A percentile compares a stretch with the other conserved stretches of the same genome.
These are phyloP conservation scores for Talaromyces rugulosus DNA, from an alignment of 2,329 filamentous ascomycete genomes.

Conservation along the genomic window DNA sequence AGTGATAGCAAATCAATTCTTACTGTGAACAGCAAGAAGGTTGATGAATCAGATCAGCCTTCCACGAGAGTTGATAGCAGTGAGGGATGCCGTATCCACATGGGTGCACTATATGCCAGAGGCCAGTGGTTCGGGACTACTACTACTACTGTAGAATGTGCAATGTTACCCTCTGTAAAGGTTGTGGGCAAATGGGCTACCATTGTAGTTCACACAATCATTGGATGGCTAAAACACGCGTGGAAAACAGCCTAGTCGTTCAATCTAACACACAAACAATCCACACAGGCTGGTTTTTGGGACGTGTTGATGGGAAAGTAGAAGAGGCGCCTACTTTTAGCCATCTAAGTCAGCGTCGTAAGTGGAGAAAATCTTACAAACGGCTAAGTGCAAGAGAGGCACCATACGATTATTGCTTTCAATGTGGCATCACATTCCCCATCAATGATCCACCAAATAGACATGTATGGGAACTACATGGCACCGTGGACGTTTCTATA, in stretches of 20 bases:
- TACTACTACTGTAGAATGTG: neutral
- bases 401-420: neutral
- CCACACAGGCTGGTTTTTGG: neutral
- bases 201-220: neutral
- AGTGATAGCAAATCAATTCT: too few relatives aligned
- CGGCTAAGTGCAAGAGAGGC: neutral
- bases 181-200: neutral
- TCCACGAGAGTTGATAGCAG: neutral
- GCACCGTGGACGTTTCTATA: neutral
- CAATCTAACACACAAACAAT: neutral
- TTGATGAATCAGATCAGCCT: too few relatives aligned
- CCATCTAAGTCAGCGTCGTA: neutral
- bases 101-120: neutral
- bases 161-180: neutral
- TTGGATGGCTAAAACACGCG: neutral
- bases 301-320: neutral
- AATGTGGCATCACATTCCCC: neutral
- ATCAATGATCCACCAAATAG: neutral
- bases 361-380: neutral
- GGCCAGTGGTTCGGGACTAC: neutral
- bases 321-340: neutral
- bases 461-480: neutral
- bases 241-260: neutral
- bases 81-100: neutral
- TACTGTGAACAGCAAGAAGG: too few relatives aligned